Percentiles rank a stretch among this genome's conserved stretches.
Evolutionary conservation across 2,329 filamentous ascomycete species (phyloP).

Genomic region (Orbilia quercus): DNA sequence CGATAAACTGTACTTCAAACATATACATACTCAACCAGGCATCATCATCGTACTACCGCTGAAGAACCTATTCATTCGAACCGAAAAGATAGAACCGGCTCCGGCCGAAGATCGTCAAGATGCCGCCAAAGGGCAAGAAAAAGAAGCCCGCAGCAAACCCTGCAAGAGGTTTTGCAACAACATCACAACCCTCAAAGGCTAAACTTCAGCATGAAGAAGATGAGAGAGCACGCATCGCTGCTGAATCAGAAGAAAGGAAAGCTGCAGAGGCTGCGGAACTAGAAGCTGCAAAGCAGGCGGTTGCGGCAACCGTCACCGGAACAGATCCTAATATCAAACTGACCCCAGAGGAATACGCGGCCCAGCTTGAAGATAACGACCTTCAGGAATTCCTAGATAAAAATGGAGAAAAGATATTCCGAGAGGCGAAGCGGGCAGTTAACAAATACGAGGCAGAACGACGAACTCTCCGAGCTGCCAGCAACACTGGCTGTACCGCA

Average conservation of each 20-base stretch:
- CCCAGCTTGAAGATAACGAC: slow-evolving; percentile 87
- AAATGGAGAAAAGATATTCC: slow-evolving; percentile 79
- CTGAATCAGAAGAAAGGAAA: slow-evolving; percentile 56
- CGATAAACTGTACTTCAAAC: background rate
- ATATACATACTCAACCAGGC: background rate
- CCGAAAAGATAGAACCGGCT: background rate
- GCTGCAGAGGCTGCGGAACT: slow-evolving; percentile 57
- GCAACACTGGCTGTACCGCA: slow-evolving; percentile 47
- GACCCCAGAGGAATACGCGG: slow-evolving; percentile 88
- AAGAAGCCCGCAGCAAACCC: slow-evolving; percentile 90
- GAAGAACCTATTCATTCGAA: background rate
- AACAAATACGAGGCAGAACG: slow-evolving; percentile 81
- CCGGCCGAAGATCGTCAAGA: slow-evolving; percentile 12
- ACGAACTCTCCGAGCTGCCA: slow-evolving; percentile 63
- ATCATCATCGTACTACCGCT: background rate
- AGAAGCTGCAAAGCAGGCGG: slow-evolving; percentile 22
- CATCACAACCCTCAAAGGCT: slow-evolving; percentile 85
- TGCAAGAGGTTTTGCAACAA: slow-evolving; percentile 91
- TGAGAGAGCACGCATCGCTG: slow-evolving; percentile 43
- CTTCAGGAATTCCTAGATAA: slow-evolving; percentile 89
- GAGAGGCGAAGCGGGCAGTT: slow-evolving; percentile 81
- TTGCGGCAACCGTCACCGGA: slow-evolving; percentile 4
- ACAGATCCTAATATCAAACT: slow-evolving; percentile 62
- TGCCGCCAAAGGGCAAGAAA: slow-evolving; percentile 75
- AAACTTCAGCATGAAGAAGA: slow-evolving; percentile 64